Conservation (phyloP, 257 asterid genomes). For the Przewalskia tangutica region DNA sequence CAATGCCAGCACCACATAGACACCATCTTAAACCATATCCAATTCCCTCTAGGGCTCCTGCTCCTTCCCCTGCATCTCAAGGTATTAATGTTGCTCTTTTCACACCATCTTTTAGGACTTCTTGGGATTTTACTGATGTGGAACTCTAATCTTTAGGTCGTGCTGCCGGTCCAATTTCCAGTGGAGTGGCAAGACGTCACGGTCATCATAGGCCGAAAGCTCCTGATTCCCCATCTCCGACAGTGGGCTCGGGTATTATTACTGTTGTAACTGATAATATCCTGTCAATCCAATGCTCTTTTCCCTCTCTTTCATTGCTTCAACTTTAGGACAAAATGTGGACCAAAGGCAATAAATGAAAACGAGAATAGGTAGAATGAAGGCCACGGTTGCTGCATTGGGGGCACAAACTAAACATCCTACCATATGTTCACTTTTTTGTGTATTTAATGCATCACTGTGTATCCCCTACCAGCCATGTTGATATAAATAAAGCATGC, state of each 20-base stretch:
- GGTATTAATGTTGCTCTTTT: conserved; percentile 30
- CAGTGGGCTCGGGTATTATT: conserved; percentile 51
- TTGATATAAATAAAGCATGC: background rate
- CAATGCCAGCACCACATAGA: conserved; percentile 25
- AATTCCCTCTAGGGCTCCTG: conserved; percentile 38
- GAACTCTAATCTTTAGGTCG: conserved; percentile 35
- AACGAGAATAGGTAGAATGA: background rate
- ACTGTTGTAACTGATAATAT: background rate
- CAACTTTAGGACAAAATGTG: background rate
- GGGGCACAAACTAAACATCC: background rate
- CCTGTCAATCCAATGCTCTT: background rate
- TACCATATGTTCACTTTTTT: background rate
- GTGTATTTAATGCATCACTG: background rate
- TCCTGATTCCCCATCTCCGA: conserved; percentile 66
- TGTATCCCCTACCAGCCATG: background rate
- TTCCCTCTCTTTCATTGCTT: background rate
- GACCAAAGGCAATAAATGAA: background rate
- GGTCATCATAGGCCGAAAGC: conserved; percentile 29
- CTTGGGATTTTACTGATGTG: conserved; percentile 17
- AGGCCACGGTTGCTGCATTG: background rate
- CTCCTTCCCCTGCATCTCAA: conserved; percentile 46
- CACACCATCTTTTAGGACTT: background rate
- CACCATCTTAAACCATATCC: conserved; percentile 24
- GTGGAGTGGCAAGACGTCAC: conserved; percentile 29
- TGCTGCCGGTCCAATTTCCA: conserved; percentile 32